Evolutionary conservation across 75 land plant genomes (phyloP).

Genomic region (Picea glauca): DNA sequence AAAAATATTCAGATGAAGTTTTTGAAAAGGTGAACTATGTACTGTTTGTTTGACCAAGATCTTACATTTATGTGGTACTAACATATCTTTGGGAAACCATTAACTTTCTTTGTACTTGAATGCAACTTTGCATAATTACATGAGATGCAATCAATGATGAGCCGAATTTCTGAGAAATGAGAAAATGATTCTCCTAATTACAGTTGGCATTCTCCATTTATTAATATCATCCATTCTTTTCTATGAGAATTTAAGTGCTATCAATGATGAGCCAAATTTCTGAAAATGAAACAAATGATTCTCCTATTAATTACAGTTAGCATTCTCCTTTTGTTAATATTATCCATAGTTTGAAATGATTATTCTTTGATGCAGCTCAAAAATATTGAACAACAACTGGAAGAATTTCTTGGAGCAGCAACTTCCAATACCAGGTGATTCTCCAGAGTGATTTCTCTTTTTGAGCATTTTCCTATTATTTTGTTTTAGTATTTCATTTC

Average conservation of each 20-base stretch:
- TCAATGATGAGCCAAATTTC: too few relatives aligned
- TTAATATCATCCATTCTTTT: too few relatives aligned
- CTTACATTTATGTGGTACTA: neutral
- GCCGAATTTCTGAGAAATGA: too few relatives aligned
- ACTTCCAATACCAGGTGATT: conserved; percentile 36
- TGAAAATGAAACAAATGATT: neutral
- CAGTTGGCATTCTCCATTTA: too few relatives aligned
- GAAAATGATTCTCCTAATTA: too few relatives aligned
- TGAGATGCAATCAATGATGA: too few relatives aligned
- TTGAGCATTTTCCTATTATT: neutral
- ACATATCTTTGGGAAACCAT: neutral
- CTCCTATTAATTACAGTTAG: neutral
- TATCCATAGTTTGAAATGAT: neutral
- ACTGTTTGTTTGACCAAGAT: neutral
- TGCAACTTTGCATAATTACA: neutral
- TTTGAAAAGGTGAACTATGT: neutral
- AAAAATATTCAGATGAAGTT: conserved; percentile 20
- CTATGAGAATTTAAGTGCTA: too few relatives aligned
- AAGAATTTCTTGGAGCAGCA: conserved; percentile 29
- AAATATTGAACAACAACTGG: conserved; percentile 32
- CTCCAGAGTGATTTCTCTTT: neutral
- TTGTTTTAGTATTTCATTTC: too few relatives aligned
- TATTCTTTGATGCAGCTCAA: conserved; percentile 22
- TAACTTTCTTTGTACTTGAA: neutral
- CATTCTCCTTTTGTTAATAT: neutral